These are phyloP conservation scores for Taxillus chinensis DNA, from an alignment of 164 flowering plant species.

Conservation along the genomic window DNA sequence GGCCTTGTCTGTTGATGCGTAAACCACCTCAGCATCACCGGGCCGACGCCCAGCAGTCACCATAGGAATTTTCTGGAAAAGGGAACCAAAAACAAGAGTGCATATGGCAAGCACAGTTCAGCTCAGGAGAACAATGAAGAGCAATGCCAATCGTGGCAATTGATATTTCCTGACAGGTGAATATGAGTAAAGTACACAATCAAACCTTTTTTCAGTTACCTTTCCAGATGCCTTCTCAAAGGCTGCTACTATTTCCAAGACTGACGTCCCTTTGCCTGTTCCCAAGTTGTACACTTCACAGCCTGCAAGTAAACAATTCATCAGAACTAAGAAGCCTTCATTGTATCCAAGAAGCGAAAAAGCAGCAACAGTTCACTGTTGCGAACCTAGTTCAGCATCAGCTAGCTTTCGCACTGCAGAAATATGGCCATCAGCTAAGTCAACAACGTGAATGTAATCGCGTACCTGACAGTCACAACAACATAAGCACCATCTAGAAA, in stretches of 20 bases:
- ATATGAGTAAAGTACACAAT: too few relatives aligned
- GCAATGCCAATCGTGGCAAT: too few relatives aligned
- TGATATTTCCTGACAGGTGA: too few relatives aligned
- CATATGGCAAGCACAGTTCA: neutral
- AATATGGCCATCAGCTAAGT: constrained; percentile 83
- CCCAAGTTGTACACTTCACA: constrained; percentile 62
- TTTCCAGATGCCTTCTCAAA: constrained; percentile 67
- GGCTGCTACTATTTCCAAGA: constrained; percentile 53
- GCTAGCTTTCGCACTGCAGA: constrained; percentile 69
- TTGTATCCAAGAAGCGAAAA: neutral
- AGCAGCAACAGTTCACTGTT: neutral
- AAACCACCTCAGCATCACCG: constrained; percentile 90
- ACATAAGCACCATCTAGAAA: neutral
- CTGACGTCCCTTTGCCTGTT: constrained; percentile 58
- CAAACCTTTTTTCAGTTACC: constrained; percentile 16
- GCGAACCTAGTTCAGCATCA: constrained; percentile 55
- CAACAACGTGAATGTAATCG: constrained; percentile 93
- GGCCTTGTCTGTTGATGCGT: constrained; percentile 80
- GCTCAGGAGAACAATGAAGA: too few relatives aligned
- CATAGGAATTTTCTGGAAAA: constrained; percentile 76
- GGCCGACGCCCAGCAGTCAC: constrained; percentile 68
- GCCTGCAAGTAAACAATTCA: constrained; percentile 16
- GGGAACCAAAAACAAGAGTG: neutral
- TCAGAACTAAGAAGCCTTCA: neutral
- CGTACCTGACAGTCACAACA: constrained; percentile 52